phyloP scores from a whole-genome alignment of 2,329 filamentous ascomycete genomes.

The Colletotrichum sp. region DNA sequence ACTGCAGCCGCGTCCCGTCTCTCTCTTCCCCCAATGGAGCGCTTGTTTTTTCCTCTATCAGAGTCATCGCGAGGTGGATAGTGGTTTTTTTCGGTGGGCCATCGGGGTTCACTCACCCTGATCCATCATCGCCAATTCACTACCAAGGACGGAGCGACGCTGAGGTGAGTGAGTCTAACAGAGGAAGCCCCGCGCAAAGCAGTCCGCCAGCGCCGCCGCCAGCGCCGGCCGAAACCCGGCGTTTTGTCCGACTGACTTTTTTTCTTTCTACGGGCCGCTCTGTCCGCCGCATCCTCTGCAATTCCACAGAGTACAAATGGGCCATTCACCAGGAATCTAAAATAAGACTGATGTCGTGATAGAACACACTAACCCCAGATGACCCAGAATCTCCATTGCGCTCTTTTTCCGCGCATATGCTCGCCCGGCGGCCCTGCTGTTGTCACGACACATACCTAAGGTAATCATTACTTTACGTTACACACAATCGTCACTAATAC shows the following conservation, averaged over 20 bases:
- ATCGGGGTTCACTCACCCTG: background rate
- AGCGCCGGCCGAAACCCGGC: constrained; percentile 12
- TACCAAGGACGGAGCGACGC: background rate
- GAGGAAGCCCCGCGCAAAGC: background rate
- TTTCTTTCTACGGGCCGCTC: background rate
- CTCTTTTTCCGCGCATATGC: background rate
- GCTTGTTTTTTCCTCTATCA: constrained; percentile 15
- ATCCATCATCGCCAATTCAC: background rate
- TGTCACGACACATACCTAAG: background rate
- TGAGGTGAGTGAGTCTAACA: background rate
- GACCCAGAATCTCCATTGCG: constrained; percentile 9
- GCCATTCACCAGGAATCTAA: background rate
- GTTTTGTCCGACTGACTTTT: background rate
- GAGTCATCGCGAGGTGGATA: background rate
- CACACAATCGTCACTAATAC: background rate
- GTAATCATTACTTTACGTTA: constrained; percentile 5
- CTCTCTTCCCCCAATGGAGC: constrained; percentile 7
- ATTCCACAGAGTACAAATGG: background rate
- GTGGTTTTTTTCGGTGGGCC: constrained; percentile 1
- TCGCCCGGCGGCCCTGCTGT: background rate
- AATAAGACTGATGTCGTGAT: constrained; percentile 5
- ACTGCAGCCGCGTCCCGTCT: background rate
- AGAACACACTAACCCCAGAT: background rate
- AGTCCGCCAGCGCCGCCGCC: background rate
- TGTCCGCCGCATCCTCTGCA: background rate